Conservation (phyloP, 1,139 yeast species). For the Candida glucosophila region DNA sequence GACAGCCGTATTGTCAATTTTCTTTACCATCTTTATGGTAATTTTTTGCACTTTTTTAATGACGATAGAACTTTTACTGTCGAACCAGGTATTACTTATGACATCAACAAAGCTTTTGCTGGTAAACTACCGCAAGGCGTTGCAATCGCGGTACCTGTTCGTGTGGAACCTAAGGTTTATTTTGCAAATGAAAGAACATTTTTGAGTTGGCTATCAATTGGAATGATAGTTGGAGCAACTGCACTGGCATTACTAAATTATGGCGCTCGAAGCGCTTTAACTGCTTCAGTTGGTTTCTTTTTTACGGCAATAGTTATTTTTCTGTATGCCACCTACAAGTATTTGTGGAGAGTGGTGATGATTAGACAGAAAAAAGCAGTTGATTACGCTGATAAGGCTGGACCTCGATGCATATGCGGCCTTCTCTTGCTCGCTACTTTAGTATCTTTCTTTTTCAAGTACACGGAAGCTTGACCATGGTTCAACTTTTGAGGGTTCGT, state of each 20-base stretch:
- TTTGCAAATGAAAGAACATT: constrained; percentile 80
- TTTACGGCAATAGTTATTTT: constrained; percentile 69
- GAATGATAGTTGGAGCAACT: constrained; percentile 64
- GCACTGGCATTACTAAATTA: constrained; percentile 64
- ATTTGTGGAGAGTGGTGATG: constrained; percentile 74
- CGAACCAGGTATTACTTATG: constrained; percentile 76
- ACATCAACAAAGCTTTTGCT: constrained; percentile 40
- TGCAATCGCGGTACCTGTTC: constrained; percentile 64
- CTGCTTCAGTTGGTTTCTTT: constrained; percentile 85
- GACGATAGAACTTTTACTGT: constrained; percentile 68
- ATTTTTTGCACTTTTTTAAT: constrained; percentile 40
- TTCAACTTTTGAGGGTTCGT: too few species aligned
- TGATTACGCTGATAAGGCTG: constrained; percentile 78
- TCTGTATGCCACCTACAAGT: constrained; percentile 63
- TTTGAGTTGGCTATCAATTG: constrained; percentile 69
- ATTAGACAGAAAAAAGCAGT: constrained; percentile 78
- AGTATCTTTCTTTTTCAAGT: constrained; percentile 57
- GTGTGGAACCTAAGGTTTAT: constrained; percentile 80
- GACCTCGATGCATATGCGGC: constrained; percentile 77
- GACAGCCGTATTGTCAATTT: constrained; percentile 25
- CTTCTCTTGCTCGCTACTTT: constrained; percentile 68
- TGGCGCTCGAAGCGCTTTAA: constrained; percentile 60
- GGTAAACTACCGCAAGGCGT: constrained; percentile 69
- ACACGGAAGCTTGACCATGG: constrained; percentile 18
- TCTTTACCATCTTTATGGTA: constrained; percentile 25